Base-by-base conservation (phyloP, 495 filamentous ascomycete species). In the Penicillium antarcticum region DNA sequence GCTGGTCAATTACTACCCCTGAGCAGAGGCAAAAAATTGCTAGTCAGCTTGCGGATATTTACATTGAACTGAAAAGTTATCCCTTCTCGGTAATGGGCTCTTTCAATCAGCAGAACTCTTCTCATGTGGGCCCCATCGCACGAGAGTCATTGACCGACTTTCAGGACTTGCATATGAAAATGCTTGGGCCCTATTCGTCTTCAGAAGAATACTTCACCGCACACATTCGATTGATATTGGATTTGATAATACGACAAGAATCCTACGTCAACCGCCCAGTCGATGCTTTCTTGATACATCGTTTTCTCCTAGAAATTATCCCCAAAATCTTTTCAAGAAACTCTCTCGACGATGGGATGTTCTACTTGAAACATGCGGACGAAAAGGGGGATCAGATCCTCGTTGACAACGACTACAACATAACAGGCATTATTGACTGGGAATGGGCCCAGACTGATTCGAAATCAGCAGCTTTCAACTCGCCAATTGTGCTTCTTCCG, bases 321-420 rank as follows among this genome's bases (percentile, higher is more conserved):
- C 33, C 40, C 1, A 36, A 56, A 23, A 33, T 52, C 11, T 52
- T 48, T 18, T 45, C 43, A 9, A 33, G 26, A 10, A 45, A 51
- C 42, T 19, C 37, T 24, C 48, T 57, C 26, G 58, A 68, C 18
- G 64, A 66, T 23, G 62, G 45, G 12, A 56, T 51, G 32, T 77
- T 72, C 53, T 79, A 70, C 45, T 58, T 79, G 6, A 69, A 67
- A 43, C 68, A 78, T 52, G 53, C 56, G 23, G 73, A 76, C 57
- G 68, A 77, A 42, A 76, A 75, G 50, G 73, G 72, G 1, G 71
- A 75, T 43, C 73, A 74, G 40, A 63, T 78, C 31, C 59, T 81
- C 3, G 59, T 78, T 19, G 68, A 79, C 45, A 58, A 70, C 13
- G 55, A 69, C 0, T 73, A 55, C 40, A 68, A 75, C 35, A 76